Percentiles rank a stretch among this genome's conserved stretches.
Conservation (phyloP, 2,329 filamentous ascomycete genomes). For the Dendrostoma leiphaemia region DNA sequence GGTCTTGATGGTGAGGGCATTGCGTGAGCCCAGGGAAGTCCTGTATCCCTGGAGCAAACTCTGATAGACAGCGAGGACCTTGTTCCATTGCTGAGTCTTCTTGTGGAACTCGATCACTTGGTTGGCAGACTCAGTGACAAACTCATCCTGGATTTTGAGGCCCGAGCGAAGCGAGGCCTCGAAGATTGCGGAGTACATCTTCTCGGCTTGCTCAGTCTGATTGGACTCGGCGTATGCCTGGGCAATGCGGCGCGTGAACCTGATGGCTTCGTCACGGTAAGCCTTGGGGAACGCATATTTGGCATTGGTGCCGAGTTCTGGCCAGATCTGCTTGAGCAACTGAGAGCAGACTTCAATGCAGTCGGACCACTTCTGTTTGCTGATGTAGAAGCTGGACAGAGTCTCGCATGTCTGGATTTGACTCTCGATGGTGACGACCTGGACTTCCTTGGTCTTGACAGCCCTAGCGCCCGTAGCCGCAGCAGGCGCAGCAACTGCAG, state of each 20-base stretch:
- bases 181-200: constrained; percentile 21
- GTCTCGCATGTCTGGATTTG: constrained; percentile 20
- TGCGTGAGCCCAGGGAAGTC: constrained; percentile 19
- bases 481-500: constrained; percentile 9
- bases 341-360: constrained; percentile 17
- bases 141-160: constrained; percentile 21
- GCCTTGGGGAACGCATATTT: constrained; percentile 20
- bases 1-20: constrained; percentile 19
- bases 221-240: constrained; percentile 19
- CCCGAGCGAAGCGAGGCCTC: constrained; percentile 22
- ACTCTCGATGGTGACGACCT: constrained; percentile 17
- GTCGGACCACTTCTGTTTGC: constrained; percentile 19
- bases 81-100: constrained; percentile 20
- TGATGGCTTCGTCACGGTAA: constrained; percentile 17
- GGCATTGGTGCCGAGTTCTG: constrained; percentile 17
- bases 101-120: constrained; percentile 21
- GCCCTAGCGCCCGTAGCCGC: not conserved
- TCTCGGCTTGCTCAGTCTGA: constrained; percentile 23
- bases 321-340: constrained; percentile 20
- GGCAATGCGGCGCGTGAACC: constrained; percentile 19
- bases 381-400: constrained; percentile 17
- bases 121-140: constrained; percentile 20
- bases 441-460: constrained; percentile 15
- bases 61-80: constrained; percentile 22
- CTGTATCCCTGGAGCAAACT: constrained; percentile 20